Percentiles rank a stretch among this genome's conserved stretches.
These are phyloP conservation scores for Irineochytrium annulatum DNA, from an alignment of 192 early-diverging fungal genomes.

Conservation along the genomic window DNA sequence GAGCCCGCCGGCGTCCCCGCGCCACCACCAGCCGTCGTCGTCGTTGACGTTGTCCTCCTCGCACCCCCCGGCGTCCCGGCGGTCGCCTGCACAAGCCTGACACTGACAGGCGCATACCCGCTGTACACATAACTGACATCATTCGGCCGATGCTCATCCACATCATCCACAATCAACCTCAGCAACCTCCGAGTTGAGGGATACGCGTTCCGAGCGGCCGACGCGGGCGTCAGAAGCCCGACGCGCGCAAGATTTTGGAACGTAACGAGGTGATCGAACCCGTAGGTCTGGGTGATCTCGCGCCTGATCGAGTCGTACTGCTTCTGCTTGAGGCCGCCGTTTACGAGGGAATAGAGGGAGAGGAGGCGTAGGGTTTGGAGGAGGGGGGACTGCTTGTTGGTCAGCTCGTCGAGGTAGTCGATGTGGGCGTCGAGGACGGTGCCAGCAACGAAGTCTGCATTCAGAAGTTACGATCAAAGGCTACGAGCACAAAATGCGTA, in stretches of 20 bases:
- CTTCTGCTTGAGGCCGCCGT: conserved; percentile 81
- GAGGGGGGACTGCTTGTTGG: conserved; percentile 68
- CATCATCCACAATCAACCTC: conserved; percentile 80
- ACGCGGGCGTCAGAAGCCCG: conserved; percentile 49
- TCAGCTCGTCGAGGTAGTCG: conserved; percentile 86
- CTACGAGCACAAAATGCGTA: conserved; percentile 20
- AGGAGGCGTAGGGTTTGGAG: conserved; percentile 74
- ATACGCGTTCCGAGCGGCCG: conserved; percentile 44
- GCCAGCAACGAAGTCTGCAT: conserved; percentile 67
- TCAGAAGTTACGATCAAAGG: conserved; percentile 19
- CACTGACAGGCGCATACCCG: conserved; percentile 86
- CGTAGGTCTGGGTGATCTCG: conserved; percentile 86
- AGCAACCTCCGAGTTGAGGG: conserved; percentile 63
- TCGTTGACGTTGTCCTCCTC: conserved; percentile 24
- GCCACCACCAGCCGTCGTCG: not conserved
- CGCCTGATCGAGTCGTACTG: conserved; percentile 74
- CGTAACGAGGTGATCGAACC: conserved; percentile 83
- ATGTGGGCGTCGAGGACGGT: conserved; percentile 58
- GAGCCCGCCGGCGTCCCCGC: conserved; percentile 10
- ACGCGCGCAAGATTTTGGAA: conserved; percentile 69
- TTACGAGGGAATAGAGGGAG: conserved; percentile 77
- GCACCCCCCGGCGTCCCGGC: conserved; percentile 44
- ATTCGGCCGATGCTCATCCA: conserved; percentile 75
- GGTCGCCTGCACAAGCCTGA: conserved; percentile 85
- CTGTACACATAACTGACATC: conserved; percentile 93